These are phyloP conservation scores for Chytriomyces confervae DNA, from an alignment of 192 early-diverging fungal genomes.

Conservation along the genomic window DNA sequence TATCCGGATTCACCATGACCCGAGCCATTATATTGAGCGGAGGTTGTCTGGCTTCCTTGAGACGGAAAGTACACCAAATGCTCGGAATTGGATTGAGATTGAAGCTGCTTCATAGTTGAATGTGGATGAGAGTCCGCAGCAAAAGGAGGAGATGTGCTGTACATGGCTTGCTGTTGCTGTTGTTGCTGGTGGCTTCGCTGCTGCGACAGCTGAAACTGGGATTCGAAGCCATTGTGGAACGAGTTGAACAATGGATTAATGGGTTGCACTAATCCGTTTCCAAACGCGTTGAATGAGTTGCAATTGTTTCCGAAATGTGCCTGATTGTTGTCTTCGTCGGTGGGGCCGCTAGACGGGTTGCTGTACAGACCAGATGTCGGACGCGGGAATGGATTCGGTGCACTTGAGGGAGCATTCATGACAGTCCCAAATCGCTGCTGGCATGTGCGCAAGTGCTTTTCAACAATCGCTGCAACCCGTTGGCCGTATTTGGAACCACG, in stretches of 20 bases:
- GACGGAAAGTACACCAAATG: no score
- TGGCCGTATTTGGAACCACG: conserved; percentile 78
- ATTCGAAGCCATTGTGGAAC: neutral
- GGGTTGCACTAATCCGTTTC: neutral
- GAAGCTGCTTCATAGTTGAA: neutral
- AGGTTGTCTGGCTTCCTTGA: no score
- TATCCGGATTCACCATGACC: neutral
- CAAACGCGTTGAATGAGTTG: neutral
- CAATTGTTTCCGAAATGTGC: neutral
- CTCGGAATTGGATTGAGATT: no score
- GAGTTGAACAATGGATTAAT: conserved; percentile 21
- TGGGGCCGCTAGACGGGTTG: neutral
- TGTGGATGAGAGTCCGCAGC: neutral
- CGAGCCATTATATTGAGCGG: neutral
- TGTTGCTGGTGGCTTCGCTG: conserved; percentile 6
- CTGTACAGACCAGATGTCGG: neutral
- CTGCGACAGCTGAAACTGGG: neutral
- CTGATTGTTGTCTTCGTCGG: conserved; percentile 7
- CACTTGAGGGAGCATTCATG: neutral
- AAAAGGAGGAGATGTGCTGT: neutral
- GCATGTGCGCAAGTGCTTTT: conserved; percentile 50
- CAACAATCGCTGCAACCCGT: conserved; percentile 59
- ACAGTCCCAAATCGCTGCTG: conserved; percentile 41
- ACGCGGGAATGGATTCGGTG: neutral
- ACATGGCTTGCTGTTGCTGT: conserved; percentile 6